Conservation (phyloP, 1,284 basidiomycete genomes). For the Boletus holoroseus region DNA sequence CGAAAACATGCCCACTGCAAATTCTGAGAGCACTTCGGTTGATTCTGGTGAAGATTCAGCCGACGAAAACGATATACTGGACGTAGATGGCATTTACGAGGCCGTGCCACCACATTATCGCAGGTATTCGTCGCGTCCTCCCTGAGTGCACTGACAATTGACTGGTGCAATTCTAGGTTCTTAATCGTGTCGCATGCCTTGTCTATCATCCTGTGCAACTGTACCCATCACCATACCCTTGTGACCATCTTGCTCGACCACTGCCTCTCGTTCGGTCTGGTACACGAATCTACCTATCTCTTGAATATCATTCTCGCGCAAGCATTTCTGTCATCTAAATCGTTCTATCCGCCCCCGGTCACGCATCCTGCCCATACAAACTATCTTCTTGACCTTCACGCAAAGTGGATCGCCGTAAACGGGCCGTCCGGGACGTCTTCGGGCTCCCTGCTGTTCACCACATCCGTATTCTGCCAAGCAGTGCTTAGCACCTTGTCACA, state of each 20-base stretch:
- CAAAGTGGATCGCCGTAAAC: constrained; percentile 28
- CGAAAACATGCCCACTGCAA: constrained; percentile 35
- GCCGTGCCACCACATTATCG: constrained; percentile 45
- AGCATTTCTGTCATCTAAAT: constrained; percentile 23
- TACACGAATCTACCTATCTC: constrained; percentile 40
- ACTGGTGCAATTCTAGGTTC: constrained; percentile 34
- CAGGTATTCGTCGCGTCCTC: constrained; percentile 34
- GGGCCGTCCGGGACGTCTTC: neutral
- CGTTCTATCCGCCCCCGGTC: constrained; percentile 26
- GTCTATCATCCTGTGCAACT: constrained; percentile 41
- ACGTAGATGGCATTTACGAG: constrained; percentile 45
- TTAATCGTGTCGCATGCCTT: constrained; percentile 49
- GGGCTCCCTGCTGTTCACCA: constrained; percentile 22
- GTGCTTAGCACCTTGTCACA: constrained; percentile 18
- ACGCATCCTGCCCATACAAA: constrained; percentile 42
- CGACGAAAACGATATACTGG: constrained; percentile 31
- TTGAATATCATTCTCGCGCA: constrained; percentile 39
- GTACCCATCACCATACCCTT: constrained; percentile 44
- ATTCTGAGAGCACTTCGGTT: constrained; percentile 17
- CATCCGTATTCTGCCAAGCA: constrained; percentile 26
- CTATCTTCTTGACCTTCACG: constrained; percentile 37
- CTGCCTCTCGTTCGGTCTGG: constrained; percentile 38
- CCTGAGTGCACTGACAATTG: neutral
- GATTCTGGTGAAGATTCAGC: constrained; percentile 26
- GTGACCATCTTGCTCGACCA: constrained; percentile 45